Percentiles rank a stretch among this genome's conserved stretches.
phyloP scores from a whole-genome alignment of 2,329 filamentous ascomycete species.

The Aspergillus aculeatus region DNA sequence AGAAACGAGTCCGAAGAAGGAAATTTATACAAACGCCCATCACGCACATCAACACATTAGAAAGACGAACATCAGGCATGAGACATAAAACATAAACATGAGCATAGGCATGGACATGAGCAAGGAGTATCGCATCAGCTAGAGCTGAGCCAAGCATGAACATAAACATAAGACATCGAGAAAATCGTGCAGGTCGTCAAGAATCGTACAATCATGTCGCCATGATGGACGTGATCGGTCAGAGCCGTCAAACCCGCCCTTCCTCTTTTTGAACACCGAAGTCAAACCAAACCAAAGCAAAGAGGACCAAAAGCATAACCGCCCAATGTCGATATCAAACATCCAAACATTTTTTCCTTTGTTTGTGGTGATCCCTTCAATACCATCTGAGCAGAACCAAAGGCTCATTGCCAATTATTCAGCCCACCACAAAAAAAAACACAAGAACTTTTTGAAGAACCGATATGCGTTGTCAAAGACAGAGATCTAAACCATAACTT shows the following conservation, averaged over 20 bases:
- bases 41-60: constrained; percentile 8
- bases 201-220: constrained; percentile 29
- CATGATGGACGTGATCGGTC: constrained; percentile 26
- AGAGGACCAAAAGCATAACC: constrained; percentile 14
- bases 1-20: constrained; percentile 14
- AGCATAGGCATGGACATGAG: constrained; percentile 3
- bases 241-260: constrained; percentile 20
- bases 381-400: constrained; percentile 13
- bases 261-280: constrained; percentile 16
- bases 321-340: not conserved
- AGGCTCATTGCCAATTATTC: constrained; percentile 10
- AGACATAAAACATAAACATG: constrained; percentile 12
- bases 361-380: constrained; percentile 13
- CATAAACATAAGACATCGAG: constrained; percentile 13
- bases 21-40: constrained; percentile 19
- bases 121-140: no score
- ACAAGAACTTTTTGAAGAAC: constrained; percentile 9
- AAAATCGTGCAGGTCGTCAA: constrained; percentile 27
- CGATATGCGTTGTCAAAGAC: not conserved
- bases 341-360: constrained; percentile 11
- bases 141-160: constrained; percentile 7
- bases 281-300: constrained; percentile 20
- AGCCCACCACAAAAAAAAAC: constrained; percentile 16
- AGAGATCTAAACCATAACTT: constrained; percentile 2
- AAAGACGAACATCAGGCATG: constrained; percentile 10